Evolutionary conservation across 2,329 filamentous ascomycete genomes (phyloP), one percentile per base, ranked within the genome.

Genomic region (Claviceps pazoutovae): DNA sequence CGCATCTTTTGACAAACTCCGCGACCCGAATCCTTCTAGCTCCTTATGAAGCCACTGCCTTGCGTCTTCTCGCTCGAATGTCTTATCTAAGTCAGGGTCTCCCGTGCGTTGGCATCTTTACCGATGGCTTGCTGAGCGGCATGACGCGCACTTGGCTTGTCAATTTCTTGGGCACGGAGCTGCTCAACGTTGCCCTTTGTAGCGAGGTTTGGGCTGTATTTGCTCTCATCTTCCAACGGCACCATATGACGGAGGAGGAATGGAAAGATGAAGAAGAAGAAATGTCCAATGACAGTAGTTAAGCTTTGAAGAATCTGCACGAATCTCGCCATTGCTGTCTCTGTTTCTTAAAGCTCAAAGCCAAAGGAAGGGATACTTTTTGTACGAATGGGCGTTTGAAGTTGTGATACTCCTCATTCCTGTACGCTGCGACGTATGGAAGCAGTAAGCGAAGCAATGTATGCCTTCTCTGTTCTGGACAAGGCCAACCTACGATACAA

Each of bases 161-260:
- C 34, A 79, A 78, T 58, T 66, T 76, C 49, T 48, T 76, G 5
- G 67, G 69, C 13, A 53, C 71, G 2, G 73, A 79, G 56, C 57
- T 76, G 16, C 43, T 74, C 17, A 69, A 74, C 51, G 55, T 77
- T 3, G 56, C 70, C 7, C 56, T 76, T 17, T 67, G 71, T 6
- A 65, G 68, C 3, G 73, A 73, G 49, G 54, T 73, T 5, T 78
- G 75, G 74, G 67, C 68, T 2, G 42, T 66, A 0, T 64, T 73
- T 14, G 69, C 71, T 1, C 52, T 65, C 4, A 48, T 67, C 2
- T 64, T 70, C 4, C 66, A 69, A 55, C 68, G 61, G 57, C 63
- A 68, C 17, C 71, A 73, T 50, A 60, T 66, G 48, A 66, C 67
- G 1, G 70, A 73, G 38, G 69, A 72, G 44, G 69, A 74, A 49